Conservation (phyloP, 2,329 filamentous ascomycete species). For the Penicillium sp. region DNA sequence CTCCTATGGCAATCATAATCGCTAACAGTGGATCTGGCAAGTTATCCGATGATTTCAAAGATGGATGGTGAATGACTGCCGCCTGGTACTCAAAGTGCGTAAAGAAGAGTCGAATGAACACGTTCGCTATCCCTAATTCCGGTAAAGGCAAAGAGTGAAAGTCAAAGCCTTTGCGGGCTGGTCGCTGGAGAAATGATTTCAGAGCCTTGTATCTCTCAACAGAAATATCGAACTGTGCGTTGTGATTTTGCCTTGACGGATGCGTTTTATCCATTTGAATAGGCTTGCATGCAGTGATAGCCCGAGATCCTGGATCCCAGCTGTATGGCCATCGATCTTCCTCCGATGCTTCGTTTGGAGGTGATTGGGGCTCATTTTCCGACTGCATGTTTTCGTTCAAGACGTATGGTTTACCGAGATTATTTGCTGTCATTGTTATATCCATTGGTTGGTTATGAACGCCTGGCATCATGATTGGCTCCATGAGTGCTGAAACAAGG, state of each 20-base stretch:
- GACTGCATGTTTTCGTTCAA: not conserved
- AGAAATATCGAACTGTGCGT: constrained; percentile 3
- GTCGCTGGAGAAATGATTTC: constrained; percentile 4
- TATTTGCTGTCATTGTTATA: not conserved
- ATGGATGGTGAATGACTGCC: constrained; percentile 4
- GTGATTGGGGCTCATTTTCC: not conserved
- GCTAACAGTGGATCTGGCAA: constrained; percentile 5
- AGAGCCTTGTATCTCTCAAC: not conserved
- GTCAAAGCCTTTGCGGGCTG: constrained; percentile 7
- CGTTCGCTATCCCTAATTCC: not conserved
- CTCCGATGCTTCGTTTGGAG: constrained; percentile 10
- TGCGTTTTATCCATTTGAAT: constrained; percentile 5
- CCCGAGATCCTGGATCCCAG: constrained; percentile 8
- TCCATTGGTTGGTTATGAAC: not conserved
- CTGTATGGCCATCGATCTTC: constrained; percentile 14
- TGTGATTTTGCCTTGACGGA: not conserved
- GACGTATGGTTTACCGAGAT: too few species aligned
- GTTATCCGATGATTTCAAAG: not conserved
- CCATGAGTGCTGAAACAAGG: constrained; percentile 7
- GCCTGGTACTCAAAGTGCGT: constrained; percentile 5
- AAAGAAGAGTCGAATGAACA: constrained; percentile 10
- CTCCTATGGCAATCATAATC: constrained; percentile 8
- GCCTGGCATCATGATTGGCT: not conserved
- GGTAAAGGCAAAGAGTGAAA: constrained; percentile 9
- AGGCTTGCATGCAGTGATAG: constrained; percentile 7